These are phyloP conservation scores for Piper betle DNA, from an alignment of 164 flowering plant genomes.

Conservation along the genomic window DNA sequence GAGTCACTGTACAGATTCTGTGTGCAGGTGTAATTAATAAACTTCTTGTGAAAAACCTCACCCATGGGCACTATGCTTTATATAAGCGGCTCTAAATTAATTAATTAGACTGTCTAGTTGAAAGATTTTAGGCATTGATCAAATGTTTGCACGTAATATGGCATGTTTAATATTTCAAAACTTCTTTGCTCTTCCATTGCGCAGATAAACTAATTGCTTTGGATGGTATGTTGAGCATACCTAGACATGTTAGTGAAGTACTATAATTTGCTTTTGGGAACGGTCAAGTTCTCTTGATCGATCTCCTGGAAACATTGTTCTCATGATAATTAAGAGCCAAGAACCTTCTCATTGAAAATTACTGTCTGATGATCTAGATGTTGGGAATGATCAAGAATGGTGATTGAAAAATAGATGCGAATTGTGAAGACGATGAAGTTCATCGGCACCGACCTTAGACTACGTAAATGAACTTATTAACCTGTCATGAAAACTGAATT, in stretches of 20 bases:
- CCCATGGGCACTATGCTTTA: not conserved
- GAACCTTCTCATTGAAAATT: not conserved
- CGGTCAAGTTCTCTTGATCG: too few relatives aligned
- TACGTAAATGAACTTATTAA: not conserved
- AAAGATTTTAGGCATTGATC: not conserved
- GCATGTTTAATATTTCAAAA: constrained; percentile 1
- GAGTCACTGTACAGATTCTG: constrained; percentile 4
- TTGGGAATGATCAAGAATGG: not conserved
- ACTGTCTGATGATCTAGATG: not conserved
- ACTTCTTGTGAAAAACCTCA: not conserved
- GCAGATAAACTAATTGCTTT: not conserved
- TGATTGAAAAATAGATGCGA: not conserved
- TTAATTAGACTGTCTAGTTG: not conserved
- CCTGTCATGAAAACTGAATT: not conserved
- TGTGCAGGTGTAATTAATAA: constrained; percentile 1
- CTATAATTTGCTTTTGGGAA: too few relatives aligned
- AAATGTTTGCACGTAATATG: not conserved
- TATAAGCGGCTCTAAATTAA: not conserved
- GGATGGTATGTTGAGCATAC: not conserved
- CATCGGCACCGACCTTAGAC: not conserved
- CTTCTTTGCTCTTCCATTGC: not conserved
- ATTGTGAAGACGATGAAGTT: not conserved
- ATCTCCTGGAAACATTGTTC: not conserved
- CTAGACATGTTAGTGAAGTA: not conserved
- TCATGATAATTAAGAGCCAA: not conserved